phyloP scores from a whole-genome alignment of 1,284 basidiomycete genomes.

The Ceratobasidium sp. region DNA sequence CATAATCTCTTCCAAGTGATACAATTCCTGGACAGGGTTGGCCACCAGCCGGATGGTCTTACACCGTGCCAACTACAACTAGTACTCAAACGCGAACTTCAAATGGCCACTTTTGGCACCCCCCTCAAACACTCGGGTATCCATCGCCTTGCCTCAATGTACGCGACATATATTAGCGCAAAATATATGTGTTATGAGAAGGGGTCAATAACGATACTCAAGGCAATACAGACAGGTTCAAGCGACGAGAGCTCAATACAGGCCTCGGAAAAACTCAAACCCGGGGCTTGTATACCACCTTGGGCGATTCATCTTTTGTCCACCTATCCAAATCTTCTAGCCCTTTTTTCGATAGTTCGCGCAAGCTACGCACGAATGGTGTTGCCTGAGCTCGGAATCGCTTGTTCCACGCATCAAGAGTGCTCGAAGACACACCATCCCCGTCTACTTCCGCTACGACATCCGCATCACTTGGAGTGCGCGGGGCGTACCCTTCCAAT shows the following conservation, averaged over 20 bases:
- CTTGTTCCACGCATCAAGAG: slow-evolving; percentile 37
- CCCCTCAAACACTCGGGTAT: background rate
- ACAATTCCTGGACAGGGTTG: background rate
- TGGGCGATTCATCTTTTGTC: slow-evolving; percentile 32
- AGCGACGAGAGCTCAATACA: background rate
- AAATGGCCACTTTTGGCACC: too few relatives aligned
- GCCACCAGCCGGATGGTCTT: too few relatives aligned
- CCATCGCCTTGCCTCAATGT: background rate
- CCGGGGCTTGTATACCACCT: slow-evolving; percentile 41
- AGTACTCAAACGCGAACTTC: too few relatives aligned
- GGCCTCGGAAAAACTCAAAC: background rate
- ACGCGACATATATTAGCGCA: background rate
- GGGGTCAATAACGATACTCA: slow-evolving; percentile 6
- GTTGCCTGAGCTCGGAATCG: slow-evolving; percentile 34
- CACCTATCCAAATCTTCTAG: slow-evolving; percentile 34
- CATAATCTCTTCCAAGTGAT: background rate
- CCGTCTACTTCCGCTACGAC: background rate
- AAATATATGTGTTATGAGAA: slow-evolving; percentile 1
- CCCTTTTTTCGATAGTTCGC: slow-evolving; percentile 34
- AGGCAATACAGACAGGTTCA: background rate
- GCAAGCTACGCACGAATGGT: slow-evolving; percentile 30
- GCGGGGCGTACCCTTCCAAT: slow-evolving; percentile 37
- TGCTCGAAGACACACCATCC: background rate
- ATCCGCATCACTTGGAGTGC: background rate
- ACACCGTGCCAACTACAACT: too few relatives aligned